These are phyloP conservation scores for Lepiota venenata DNA, from an alignment of 768 basidiomycete species.

Conservation along the genomic window DNA sequence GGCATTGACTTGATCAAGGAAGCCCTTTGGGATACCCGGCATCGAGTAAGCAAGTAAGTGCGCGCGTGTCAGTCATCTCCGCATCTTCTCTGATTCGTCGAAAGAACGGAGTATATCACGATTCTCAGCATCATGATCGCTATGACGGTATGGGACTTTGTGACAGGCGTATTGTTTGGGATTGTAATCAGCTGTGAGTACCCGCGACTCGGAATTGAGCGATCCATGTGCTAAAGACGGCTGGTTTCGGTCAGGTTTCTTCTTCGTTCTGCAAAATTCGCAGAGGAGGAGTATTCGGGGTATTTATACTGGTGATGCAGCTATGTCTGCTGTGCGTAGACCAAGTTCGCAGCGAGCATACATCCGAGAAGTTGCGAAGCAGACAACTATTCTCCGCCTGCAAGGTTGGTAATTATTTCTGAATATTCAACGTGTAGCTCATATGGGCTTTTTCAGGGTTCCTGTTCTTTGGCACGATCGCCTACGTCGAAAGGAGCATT, in stretches of 20 bases:
- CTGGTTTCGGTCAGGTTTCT: slow-evolving; percentile 58
- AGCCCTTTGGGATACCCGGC: slow-evolving; percentile 93
- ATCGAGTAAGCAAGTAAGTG: slow-evolving; percentile 73
- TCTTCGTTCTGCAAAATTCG: slow-evolving; percentile 97
- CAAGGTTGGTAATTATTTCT: slow-evolving; percentile 51
- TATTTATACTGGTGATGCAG: slow-evolving; percentile 77
- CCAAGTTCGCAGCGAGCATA: slow-evolving; percentile 87
- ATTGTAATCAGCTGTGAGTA: slow-evolving; percentile 84
- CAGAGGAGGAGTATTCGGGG: slow-evolving; percentile 81
- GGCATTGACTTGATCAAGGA: slow-evolving; percentile 95
- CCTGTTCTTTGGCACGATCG: slow-evolving; percentile 92
- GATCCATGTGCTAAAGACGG: neutral
- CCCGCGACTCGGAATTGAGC: neutral
- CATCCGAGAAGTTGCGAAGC: slow-evolving; percentile 88
- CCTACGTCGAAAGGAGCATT: slow-evolving; percentile 85
- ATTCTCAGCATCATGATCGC: slow-evolving; percentile 83
- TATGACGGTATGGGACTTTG: slow-evolving; percentile 96
- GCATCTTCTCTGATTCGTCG: neutral
- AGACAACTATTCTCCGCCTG: slow-evolving; percentile 83
- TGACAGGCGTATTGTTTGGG: slow-evolving; percentile 89
- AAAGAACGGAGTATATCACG: slow-evolving; percentile 75
- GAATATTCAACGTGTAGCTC: neutral
- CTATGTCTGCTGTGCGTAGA: slow-evolving; percentile 87
- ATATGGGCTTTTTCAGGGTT: slow-evolving; percentile 50
- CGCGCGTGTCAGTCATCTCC: neutral